Evolutionary conservation across 805 yeast genomes (phyloP).

Genomic region (Saccharomycopsis javanensis): DNA sequence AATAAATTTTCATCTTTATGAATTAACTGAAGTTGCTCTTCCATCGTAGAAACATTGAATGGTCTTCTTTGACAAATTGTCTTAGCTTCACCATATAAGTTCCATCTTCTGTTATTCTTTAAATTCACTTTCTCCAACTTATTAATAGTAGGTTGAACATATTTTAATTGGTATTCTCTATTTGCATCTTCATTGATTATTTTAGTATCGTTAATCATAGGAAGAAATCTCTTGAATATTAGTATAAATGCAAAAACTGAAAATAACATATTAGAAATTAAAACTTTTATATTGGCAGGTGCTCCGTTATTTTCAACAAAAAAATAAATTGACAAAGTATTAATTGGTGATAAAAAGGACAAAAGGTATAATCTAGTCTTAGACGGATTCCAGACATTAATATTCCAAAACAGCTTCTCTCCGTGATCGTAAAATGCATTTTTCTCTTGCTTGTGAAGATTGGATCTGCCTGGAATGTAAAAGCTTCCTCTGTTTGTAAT

Average conservation of each 20-base stretch:
- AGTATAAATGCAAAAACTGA: neutral
- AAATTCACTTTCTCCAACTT: neutral
- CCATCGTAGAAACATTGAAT: neutral
- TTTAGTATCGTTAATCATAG: neutral
- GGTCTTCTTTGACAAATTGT: neutral
- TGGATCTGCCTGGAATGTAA: neutral
- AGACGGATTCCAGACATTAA: neutral
- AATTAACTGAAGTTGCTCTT: neutral
- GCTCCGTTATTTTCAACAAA: neutral
- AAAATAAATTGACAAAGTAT: neutral
- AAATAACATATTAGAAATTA: neutral
- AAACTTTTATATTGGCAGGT: neutral
- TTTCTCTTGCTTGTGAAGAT: neutral
- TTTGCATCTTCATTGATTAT: neutral
- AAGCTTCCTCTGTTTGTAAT: neutral
- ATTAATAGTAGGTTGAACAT: neutral
- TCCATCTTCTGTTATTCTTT: slow-evolving; percentile 1
- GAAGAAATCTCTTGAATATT: neutral
- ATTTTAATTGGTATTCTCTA: neutral
- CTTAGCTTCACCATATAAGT: neutral
- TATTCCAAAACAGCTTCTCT: slow-evolving; percentile 1
- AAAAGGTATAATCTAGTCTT: neutral
- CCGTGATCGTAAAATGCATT: neutral
- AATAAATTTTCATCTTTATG: neutral
- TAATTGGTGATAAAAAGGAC: neutral